These are phyloP conservation scores for Crucihimalaya himalaica DNA, from an alignment of 345 rosid species.

Conservation along the genomic window DNA sequence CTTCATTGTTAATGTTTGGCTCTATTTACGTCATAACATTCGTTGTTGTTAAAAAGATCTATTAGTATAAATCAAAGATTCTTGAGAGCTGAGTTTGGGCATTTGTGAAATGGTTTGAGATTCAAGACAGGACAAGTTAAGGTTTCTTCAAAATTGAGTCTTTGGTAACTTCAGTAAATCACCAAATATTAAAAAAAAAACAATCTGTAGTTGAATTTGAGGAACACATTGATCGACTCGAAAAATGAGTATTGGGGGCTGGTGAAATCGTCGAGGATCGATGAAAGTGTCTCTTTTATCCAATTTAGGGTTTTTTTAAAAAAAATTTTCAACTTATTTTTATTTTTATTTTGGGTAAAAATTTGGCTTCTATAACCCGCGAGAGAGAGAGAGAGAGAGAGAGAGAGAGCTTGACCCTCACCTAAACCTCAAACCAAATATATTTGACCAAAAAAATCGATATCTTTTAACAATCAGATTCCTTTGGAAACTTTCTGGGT, in stretches of 20 bases:
- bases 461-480: slow-evolving; percentile 9
- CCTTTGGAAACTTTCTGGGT: slow-evolving; percentile 32
- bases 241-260: background rate
- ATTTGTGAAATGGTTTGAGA: background rate
- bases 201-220: background rate
- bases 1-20: background rate
- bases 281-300: too few relatives aligned
- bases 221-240: background rate
- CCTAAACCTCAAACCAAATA: slow-evolving; percentile 33
- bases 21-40: background rate
- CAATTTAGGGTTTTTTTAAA: too few relatives aligned
- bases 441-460: slow-evolving; percentile 6
- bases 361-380: slow-evolving; percentile 2
- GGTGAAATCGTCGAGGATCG: background rate
- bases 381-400: background rate
- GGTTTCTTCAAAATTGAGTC: background rate
- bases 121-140: too few relatives aligned
- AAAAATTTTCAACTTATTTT: too few relatives aligned
- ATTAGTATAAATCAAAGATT: too few relatives aligned
- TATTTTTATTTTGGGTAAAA: too few relatives aligned
- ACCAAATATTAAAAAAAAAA: background rate
- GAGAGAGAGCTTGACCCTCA: slow-evolving; percentile 35
- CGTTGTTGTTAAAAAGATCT: too few relatives aligned
- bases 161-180: background rate
- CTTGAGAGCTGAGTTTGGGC: too few relatives aligned